Conservation (phyloP, 805 yeast species). For the Metschnikowia shivogae region DNA sequence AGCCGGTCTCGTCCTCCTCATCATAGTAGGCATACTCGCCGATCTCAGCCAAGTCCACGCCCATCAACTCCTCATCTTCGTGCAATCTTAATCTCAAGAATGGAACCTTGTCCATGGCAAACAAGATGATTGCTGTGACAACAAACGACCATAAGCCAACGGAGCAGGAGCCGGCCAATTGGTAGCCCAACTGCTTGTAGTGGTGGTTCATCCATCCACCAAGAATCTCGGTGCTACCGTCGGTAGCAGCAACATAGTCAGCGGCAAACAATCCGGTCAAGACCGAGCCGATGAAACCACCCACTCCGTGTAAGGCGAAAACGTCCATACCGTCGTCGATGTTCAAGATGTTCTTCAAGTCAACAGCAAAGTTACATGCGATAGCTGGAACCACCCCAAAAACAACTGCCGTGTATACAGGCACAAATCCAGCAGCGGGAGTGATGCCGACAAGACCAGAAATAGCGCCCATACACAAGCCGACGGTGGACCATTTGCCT, state of each 20-base stretch:
- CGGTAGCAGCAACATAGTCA: slow-evolving; percentile 80
- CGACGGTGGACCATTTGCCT: slow-evolving; percentile 88
- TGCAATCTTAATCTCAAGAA: slow-evolving; percentile 75
- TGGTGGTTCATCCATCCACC: slow-evolving; percentile 92
- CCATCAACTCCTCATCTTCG: slow-evolving; percentile 82
- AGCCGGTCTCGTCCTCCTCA: slow-evolving; percentile 45
- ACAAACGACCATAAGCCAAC: slow-evolving; percentile 72
- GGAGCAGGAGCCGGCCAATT: slow-evolving; percentile 72
- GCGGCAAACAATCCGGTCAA: slow-evolving; percentile 92
- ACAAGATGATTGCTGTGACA: slow-evolving; percentile 65
- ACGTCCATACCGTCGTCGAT: slow-evolving; percentile 96
- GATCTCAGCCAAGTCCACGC: slow-evolving; percentile 85
- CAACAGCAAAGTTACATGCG: slow-evolving; percentile 82
- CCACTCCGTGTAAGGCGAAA: slow-evolving; percentile 90
- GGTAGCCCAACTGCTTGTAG: slow-evolving; percentile 81
- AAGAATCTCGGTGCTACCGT: slow-evolving; percentile 58
- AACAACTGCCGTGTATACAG: slow-evolving; percentile 53
- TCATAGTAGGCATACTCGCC: slow-evolving; percentile 81
- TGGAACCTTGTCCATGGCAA: slow-evolving; percentile 70
- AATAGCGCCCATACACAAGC: slow-evolving; percentile 89
- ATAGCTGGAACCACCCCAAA: slow-evolving; percentile 23
- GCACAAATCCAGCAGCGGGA: slow-evolving; percentile 96
- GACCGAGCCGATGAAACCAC: slow-evolving; percentile 80
- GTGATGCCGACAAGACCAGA: slow-evolving; percentile 94
- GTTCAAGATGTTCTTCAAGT: slow-evolving; percentile 62